A percentile compares a stretch with the other conserved stretches of the same genome.
phyloP scores from a whole-genome alignment of 148 eudicot genomes.

The Rhododendron griersonianum region DNA sequence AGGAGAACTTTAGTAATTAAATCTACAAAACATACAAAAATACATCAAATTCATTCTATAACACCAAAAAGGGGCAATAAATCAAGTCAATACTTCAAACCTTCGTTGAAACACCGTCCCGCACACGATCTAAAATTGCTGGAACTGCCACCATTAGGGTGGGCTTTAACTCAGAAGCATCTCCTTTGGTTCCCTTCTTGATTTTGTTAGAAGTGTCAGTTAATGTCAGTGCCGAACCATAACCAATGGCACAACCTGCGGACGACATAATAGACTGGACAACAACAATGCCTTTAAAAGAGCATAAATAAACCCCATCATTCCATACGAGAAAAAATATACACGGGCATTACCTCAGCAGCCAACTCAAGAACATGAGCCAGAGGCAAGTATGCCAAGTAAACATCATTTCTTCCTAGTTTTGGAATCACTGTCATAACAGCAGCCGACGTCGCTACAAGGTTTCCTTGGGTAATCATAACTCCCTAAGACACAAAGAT shows the following conservation, averaged over 20 bases:
- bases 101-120: conserved; percentile 89
- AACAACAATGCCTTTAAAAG: conserved; percentile 18
- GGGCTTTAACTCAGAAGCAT: conserved; percentile 73
- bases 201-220: conserved; percentile 93
- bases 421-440: conserved; percentile 79
- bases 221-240: conserved; percentile 79
- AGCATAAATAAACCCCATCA: not conserved
- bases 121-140: conserved; percentile 91
- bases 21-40: not conserved
- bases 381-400: conserved; percentile 84
- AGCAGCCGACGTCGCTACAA: conserved; percentile 90
- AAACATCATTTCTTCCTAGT: conserved; percentile 67
- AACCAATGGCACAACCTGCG: conserved; percentile 78
- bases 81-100: conserved; percentile 26
- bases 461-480: conserved; percentile 90
- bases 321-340: not conserved
- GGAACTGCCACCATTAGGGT: conserved; percentile 96
- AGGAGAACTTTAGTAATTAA: not conserved
- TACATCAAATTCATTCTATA: not conserved
- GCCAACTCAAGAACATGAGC: conserved; percentile 96
- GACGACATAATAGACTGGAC: conserved; percentile 78
- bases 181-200: conserved; percentile 94
- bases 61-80: not conserved
- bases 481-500: conserved; percentile 59
- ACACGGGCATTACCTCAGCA: conserved; percentile 66